These are phyloP conservation scores for fission yeast (Schizosaccharomyces pombe) DNA, from an alignment of 805 yeast species.

Conservation along the genomic window DNA sequence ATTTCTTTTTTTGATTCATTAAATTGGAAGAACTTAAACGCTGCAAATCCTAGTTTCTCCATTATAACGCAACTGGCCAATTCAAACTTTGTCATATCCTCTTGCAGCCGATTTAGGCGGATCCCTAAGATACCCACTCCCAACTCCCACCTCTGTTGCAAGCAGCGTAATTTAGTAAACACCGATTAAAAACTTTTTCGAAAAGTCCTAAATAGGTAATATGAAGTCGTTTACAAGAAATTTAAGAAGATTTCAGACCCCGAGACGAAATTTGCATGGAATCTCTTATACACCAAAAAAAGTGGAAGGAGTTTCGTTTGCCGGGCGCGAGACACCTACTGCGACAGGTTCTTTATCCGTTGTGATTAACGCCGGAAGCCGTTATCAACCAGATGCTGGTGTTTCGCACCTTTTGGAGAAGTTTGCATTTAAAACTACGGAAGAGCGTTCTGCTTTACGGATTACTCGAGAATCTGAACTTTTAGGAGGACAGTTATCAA, in stretches of 20 bases:
- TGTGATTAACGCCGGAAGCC: constrained; percentile 69
- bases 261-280: not conserved
- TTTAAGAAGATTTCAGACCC: not conserved
- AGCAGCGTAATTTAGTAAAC: not conserved
- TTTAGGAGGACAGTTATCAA: constrained; percentile 58
- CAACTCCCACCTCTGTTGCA: constrained; percentile 1
- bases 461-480: constrained; percentile 85
- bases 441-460: constrained; percentile 67
- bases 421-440: constrained; percentile 58
- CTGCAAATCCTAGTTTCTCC: not conserved
- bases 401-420: constrained; percentile 64
- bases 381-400: constrained; percentile 47
- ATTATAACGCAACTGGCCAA: not conserved
- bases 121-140: not conserved
- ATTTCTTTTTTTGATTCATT: too few relatives aligned
- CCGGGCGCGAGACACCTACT: constrained; percentile 15
- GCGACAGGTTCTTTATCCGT: constrained; percentile 56
- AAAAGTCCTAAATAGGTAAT: not conserved
- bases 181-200: not conserved
- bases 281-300: not conserved
- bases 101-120: not conserved
- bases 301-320: not conserved
- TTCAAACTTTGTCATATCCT: not conserved
- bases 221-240: constrained; percentile 4
- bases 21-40: not conserved